Base-by-base conservation (phyloP, 2,329 filamentous ascomycete species). In the Atkinsonella texensis region DNA sequence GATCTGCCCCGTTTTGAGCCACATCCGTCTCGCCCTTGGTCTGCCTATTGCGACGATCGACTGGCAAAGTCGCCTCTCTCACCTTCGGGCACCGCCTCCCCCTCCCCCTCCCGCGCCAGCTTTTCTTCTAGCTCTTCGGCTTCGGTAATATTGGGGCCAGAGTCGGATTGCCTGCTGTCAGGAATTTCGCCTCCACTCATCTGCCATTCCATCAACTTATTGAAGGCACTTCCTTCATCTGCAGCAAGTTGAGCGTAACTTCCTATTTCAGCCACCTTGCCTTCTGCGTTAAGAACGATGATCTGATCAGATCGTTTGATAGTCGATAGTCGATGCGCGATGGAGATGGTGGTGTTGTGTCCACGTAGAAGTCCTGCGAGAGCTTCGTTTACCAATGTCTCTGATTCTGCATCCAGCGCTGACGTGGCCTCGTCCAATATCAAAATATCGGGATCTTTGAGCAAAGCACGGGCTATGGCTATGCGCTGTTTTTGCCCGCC, bases 401-500 rank as follows among this genome's bases (percentile, higher is more conserved):
- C 93, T 0, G 89, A 95, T 68, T 98, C 93, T 13, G 93, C 93
- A 65, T 98, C 93, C 8, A 98, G 77, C 0, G 93, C 93, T 2
- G 89, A 95, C 0, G 94, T 98, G 17, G 94, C 87, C 74, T 98
- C 93, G 63, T 98, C 93, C 1, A 98, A 79, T 54, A 98, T 95
- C 31, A 98, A 74, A 56, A 98, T 97, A 69, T 98, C 93, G 0
- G 94, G 94, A 56, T 96, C 81, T 69, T 97, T 97, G 59, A 98
- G 83, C 31, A 98, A 76, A 12, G 93, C 93, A 51, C 94, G 82
- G 5, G 93, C 93, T 66, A 98, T 98, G 39, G 93, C 93, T 61
- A 98, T 97, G 56, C 93, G 85, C 68, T 98, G 93, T 71, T 97
- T 97, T 69, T 98, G 93, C 0, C 93, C 93, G 49, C 93, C 93